These are phyloP conservation scores for Venturia aucupariae DNA, from an alignment of 2,329 filamentous ascomycete species.

Conservation along the genomic window DNA sequence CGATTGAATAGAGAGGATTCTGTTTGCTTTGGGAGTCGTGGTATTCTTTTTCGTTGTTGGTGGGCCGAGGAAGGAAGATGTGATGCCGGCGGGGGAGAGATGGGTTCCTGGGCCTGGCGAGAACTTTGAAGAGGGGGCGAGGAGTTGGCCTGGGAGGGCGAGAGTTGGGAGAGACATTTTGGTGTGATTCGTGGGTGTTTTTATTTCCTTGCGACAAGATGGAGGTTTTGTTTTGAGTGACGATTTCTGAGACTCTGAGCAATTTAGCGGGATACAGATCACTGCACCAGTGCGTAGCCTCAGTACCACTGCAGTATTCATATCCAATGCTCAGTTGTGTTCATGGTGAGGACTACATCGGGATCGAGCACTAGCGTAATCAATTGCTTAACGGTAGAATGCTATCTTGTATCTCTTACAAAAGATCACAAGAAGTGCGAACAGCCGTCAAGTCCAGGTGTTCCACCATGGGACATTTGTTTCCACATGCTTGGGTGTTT, in stretches of 20 bases:
- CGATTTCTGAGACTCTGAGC: background rate
- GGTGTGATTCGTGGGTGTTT: background rate
- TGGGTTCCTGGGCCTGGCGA: slow-evolving; percentile 76
- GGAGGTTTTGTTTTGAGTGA: background rate
- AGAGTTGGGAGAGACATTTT: slow-evolving; percentile 8
- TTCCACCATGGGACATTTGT: too few relatives aligned
- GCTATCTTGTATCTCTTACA: too few relatives aligned
- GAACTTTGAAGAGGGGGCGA: slow-evolving; percentile 60
- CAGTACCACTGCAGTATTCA: background rate
- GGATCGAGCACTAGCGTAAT: too few relatives aligned
- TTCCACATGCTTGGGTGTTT: too few relatives aligned
- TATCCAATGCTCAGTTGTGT: too few relatives aligned
- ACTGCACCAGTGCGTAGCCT: background rate
- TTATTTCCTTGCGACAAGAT: background rate
- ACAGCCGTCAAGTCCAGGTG: too few relatives aligned
- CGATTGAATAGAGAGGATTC: slow-evolving; percentile 29
- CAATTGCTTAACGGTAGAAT: too few relatives aligned
- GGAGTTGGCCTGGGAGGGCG: slow-evolving; percentile 65
- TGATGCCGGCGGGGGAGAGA: slow-evolving; percentile 59
- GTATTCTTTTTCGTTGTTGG: slow-evolving; percentile 32
- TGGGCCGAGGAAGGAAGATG: slow-evolving; percentile 71
- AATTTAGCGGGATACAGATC: background rate
- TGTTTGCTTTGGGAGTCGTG: slow-evolving; percentile 52
- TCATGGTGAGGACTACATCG: too few relatives aligned
- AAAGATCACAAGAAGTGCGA: too few relatives aligned